phyloP scores from a whole-genome alignment of 2,329 filamentous ascomycete genomes.

The Nemania serpens region DNA sequence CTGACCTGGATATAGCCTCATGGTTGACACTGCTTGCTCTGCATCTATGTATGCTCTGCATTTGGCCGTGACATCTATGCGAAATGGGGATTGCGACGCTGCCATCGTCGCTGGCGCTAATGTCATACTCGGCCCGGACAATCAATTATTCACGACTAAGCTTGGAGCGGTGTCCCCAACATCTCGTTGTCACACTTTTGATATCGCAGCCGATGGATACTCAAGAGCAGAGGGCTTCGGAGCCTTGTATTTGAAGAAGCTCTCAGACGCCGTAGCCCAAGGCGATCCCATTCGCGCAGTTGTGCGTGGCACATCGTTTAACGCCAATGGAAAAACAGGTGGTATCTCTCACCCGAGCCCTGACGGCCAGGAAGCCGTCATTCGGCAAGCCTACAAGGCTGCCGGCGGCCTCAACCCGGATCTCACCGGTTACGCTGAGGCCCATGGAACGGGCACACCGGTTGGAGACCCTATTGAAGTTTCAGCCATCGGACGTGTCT shows the following conservation, averaged over 20 bases:
- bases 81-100: conserved; percentile 21
- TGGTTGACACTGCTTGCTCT: conserved; percentile 45
- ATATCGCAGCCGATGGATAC: conserved; percentile 28
- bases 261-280: conserved; percentile 15
- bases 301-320: conserved; percentile 29
- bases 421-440: conserved; percentile 26
- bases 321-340: conserved; percentile 31
- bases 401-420: conserved; percentile 21
- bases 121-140: conserved; percentile 33
- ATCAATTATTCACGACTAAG: conserved; percentile 19
- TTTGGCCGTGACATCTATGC: conserved; percentile 25
- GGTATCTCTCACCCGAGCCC: conserved; percentile 31
- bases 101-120: conserved; percentile 39
- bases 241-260: conserved; percentile 31
- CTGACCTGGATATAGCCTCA: conserved; percentile 38
- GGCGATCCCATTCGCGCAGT: conserved; percentile 25
- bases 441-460: conserved; percentile 45
- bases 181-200: conserved; percentile 22
- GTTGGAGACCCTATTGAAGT: conserved; percentile 49
- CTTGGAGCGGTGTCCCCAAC: conserved; percentile 28
- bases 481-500: conserved; percentile 34
- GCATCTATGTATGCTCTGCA: conserved; percentile 40
- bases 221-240: conserved; percentile 26
- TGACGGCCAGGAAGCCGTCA: conserved; percentile 29
- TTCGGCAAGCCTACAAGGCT: conserved; percentile 27